Base-by-base conservation (phyloP, 2,329 filamentous ascomycete species). In the Purpureocillium lavendulum region DNA sequence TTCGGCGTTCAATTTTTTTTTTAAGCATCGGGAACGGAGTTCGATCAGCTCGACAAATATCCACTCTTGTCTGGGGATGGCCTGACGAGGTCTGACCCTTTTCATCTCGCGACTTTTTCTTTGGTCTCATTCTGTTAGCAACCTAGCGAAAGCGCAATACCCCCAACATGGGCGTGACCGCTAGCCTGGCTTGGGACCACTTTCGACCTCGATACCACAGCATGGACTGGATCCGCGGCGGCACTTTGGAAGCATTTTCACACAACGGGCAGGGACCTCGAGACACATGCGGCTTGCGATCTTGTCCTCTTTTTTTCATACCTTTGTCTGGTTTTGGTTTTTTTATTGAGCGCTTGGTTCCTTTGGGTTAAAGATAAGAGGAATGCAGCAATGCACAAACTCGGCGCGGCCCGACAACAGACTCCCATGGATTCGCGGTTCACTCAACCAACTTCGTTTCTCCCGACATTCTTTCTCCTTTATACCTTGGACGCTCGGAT, bases 321-420 rank as follows among this genome's bases (percentile, higher is more conserved):
- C 21, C 10, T 26, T 54, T 54, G 44, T 45, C 38, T 45, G 44
- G 41, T 44, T 45, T 45, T 26, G 49, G 49, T 52, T 50, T 50
- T 53, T 49, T 45, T 46, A 49, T 48, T 53, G 54, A 51, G 47
- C 43, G 41, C 44, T 52, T 56, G 45, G 45, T 47, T 39, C 39
- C 38, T 45, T 47, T 51, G 51, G 55, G 49, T 58, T 54, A 57
- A 62, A 70, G 65, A 69, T 61, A 75, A 75, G 71, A 77, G 66
- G 66, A 73, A 71, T 67, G 75, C 75, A 79, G 75, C 75, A 75
- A 79, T 79, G 75, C 75, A 75, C 65, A 61, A 55, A 60, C 62
- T 68, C 65, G 68, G 67, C 63, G 53, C 49, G 62, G 62, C 56
- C 63, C 66, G 66, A 70, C 10, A 66, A 67, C 65, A 60, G 60